A percentile compares a stretch with the other conserved stretches of the same genome.
These are phyloP conservation scores for Sclerotinia subarctica DNA, from an alignment of 2,329 filamentous ascomycete species.

Conservation along the genomic window DNA sequence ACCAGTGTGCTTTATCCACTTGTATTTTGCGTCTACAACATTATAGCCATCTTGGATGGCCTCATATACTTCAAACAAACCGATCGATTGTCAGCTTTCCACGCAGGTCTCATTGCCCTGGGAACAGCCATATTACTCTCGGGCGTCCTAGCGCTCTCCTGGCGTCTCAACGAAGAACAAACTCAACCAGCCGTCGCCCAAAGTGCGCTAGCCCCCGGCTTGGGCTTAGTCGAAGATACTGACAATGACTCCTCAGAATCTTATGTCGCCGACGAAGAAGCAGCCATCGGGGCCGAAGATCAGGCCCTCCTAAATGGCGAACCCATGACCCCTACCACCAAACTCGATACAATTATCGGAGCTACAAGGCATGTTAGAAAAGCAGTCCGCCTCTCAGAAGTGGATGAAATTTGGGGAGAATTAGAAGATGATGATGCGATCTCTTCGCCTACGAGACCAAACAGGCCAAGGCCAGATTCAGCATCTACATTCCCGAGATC, in stretches of 20 bases:
- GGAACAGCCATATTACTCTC: slow-evolving; percentile 82
- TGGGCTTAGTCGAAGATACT: slow-evolving; percentile 74
- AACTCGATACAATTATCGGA: slow-evolving; percentile 35
- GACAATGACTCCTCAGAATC: slow-evolving; percentile 52
- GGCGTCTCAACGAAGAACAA: slow-evolving; percentile 82
- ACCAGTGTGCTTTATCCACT: slow-evolving; percentile 95
- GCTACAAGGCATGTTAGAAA: slow-evolving; percentile 35
- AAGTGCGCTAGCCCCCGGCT: slow-evolving; percentile 74
- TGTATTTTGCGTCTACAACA: slow-evolving; percentile 98
- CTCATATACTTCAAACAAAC: slow-evolving; percentile 95
- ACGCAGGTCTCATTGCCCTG: slow-evolving; percentile 77
- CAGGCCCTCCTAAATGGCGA: slow-evolving; percentile 34
- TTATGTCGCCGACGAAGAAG: slow-evolving; percentile 43
- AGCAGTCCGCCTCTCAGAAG: slow-evolving; percentile 50
- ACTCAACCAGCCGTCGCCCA: slow-evolving; percentile 57
- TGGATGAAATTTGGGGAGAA: slow-evolving; percentile 83
- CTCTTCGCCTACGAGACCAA: slow-evolving; percentile 29
- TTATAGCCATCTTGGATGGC: slow-evolving; percentile 94
- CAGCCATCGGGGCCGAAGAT: slow-evolving; percentile 33
- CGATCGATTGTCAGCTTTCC: slow-evolving; percentile 69
- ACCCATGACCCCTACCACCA: slow-evolving; percentile 37
- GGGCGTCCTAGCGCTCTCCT: slow-evolving; percentile 87
- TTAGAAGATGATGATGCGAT: slow-evolving; percentile 66
- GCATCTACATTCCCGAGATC: slow-evolving; percentile 19
- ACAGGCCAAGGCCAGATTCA: slow-evolving; percentile 21